Conservation (phyloP, 164 flowering plant genomes). For the Chimonanthus salicifolius region DNA sequence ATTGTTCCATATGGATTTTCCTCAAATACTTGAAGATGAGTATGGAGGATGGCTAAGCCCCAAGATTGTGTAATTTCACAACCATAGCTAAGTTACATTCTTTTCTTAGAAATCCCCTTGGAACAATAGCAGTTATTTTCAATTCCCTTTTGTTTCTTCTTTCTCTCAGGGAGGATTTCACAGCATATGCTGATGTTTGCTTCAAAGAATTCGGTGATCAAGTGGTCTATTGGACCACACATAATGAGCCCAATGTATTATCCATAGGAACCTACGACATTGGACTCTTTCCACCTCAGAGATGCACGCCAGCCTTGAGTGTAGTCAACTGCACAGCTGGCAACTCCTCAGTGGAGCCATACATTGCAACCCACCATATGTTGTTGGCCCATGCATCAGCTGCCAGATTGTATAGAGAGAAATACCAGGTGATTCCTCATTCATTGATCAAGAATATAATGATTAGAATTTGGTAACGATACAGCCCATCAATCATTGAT, state of each 20-base stretch:
- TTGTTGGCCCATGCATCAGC: slow-evolving; percentile 50
- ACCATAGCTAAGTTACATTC: slow-evolving; percentile 4
- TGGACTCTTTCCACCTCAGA: slow-evolving; percentile 35
- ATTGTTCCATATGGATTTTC: slow-evolving; percentile 21
- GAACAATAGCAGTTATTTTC: not conserved
- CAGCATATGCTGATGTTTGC: slow-evolving; percentile 9
- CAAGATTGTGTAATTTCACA: not conserved
- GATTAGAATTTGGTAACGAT: too few relatives aligned
- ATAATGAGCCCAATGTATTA: slow-evolving; percentile 40
- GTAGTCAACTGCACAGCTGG: slow-evolving; percentile 27
- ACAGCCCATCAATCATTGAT: too few relatives aligned
- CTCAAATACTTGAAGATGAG: slow-evolving; percentile 31
- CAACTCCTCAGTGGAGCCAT: slow-evolving; percentile 47
- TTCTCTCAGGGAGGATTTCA: slow-evolving; percentile 8
- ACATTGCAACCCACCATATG: slow-evolving; percentile 32
- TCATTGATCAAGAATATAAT: too few relatives aligned
- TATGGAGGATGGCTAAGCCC: slow-evolving; percentile 9
- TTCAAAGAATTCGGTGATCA: slow-evolving; percentile 40
- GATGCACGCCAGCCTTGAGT: slow-evolving; percentile 36
- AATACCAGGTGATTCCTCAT: too few relatives aligned
- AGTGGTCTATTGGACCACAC: slow-evolving; percentile 41
- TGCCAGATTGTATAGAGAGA: not conserved
- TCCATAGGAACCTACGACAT: slow-evolving; percentile 26
- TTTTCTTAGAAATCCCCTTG: not conserved
- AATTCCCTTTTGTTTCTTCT: not conserved